A percentile compares a stretch with the other conserved stretches of the same genome.
Conservation (phyloP, 2,329 filamentous ascomycete species). For the Bipolaris zeicola region DNA sequence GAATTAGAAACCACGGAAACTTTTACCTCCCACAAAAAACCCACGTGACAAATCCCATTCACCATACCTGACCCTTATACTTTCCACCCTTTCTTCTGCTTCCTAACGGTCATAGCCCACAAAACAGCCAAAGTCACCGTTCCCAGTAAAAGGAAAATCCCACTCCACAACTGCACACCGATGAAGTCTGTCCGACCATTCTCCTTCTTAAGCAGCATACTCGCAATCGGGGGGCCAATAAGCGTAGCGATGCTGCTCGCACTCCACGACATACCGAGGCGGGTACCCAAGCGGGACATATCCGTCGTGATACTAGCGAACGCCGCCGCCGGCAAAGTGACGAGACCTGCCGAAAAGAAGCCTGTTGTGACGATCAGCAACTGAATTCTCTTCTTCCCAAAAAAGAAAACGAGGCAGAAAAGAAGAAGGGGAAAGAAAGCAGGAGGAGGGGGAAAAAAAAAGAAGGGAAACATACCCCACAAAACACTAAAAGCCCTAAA, state of each 20-base stretch:
- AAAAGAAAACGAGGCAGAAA: background rate
- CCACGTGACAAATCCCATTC: background rate
- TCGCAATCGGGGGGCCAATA: constrained; percentile 46
- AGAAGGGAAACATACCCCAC: constrained; percentile 37
- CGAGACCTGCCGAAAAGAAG: constrained; percentile 46
- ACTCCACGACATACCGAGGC: constrained; percentile 47
- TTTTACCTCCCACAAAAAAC: background rate
- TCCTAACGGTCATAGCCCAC: constrained; percentile 32
- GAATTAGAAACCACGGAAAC: background rate
- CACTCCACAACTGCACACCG: constrained; percentile 45
- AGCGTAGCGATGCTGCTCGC: constrained; percentile 44
- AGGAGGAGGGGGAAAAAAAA: too few relatives aligned
- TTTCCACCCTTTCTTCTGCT: constrained; percentile 38
- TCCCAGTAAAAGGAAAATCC: constrained; percentile 41
- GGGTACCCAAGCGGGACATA: constrained; percentile 42
- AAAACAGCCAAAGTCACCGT: constrained; percentile 33
- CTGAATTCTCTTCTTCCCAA: background rate
- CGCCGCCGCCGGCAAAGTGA: constrained; percentile 45
- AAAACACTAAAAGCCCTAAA: constrained; percentile 45
- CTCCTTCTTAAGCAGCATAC: constrained; percentile 34
- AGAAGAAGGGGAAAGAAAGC: background rate
- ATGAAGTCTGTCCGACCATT: constrained; percentile 35
- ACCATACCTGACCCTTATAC: constrained; percentile 20
- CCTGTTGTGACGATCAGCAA: constrained; percentile 22
- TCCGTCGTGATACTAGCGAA: constrained; percentile 48